phyloP scores from a whole-genome alignment of 73 alveolate species.

The Paramecium sonneborni region DNA sequence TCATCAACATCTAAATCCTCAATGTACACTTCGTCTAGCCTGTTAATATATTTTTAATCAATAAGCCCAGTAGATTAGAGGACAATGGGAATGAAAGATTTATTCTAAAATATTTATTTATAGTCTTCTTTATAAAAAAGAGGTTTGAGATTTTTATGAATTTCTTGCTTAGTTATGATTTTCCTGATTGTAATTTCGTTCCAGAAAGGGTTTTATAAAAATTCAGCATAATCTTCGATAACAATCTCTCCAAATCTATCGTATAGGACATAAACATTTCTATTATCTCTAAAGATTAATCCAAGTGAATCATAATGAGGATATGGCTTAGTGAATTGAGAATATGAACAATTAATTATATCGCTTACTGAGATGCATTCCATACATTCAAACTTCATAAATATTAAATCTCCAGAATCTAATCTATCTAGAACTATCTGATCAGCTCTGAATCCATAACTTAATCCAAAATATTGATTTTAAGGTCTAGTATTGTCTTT shows the following conservation, averaged over 20 bases:
- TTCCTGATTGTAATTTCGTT: constrained; percentile 19
- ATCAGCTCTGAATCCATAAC: constrained; percentile 55
- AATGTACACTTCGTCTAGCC: not conserved
- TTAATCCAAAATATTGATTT: not conserved
- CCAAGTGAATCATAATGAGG: constrained; percentile 48
- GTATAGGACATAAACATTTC: constrained; percentile 3
- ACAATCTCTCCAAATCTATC: constrained; percentile 9
- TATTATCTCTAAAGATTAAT: not conserved
- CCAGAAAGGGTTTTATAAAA: constrained; percentile 39
- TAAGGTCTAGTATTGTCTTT: constrained; percentile 49
- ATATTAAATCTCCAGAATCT: constrained; percentile 1
- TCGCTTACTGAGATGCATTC: not conserved
- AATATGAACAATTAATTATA: not conserved
- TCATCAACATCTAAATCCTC: constrained; percentile 55
- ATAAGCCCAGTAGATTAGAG: not conserved
- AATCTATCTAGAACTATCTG: not conserved
- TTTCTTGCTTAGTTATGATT: not conserved
- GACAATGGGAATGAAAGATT: not conserved
- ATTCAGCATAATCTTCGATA: constrained; percentile 51
- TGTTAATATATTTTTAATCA: not conserved
- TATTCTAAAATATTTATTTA: not conserved
- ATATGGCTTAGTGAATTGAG: not conserved
- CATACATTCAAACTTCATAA: not conserved
- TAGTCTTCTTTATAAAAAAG: not conserved
- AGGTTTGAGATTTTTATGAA: not conserved